Evolutionary conservation across 192 early-diverging fungal species (phyloP).

Genomic region (Linderina pennispora): DNA sequence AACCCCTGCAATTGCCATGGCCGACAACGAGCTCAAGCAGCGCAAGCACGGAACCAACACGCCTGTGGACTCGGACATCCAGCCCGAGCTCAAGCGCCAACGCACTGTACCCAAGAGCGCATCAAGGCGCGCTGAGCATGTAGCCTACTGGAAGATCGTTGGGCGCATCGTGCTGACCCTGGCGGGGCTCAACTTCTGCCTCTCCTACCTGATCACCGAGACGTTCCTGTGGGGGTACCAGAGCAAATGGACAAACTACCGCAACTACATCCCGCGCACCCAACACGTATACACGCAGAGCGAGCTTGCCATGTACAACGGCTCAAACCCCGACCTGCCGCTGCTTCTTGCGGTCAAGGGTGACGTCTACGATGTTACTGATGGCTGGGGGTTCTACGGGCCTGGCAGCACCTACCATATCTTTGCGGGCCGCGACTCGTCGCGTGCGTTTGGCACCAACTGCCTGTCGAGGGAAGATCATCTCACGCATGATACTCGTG

Average conservation of each 20-base stretch:
- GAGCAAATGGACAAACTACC: conserved; percentile 64
- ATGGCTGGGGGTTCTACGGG: conserved; percentile 73
- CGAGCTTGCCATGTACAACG: conserved; percentile 83
- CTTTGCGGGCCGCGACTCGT: conserved; percentile 89
- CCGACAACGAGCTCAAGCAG: conserved; percentile 17
- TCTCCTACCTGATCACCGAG: conserved; percentile 69
- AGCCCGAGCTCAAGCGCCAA: too few species aligned
- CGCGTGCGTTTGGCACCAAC: conserved; percentile 91
- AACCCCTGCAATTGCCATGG: too few species aligned
- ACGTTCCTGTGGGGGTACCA: conserved; percentile 69
- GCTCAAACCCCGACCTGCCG: conserved; percentile 68
- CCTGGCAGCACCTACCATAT: conserved; percentile 71
- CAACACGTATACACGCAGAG: conserved; percentile 63
- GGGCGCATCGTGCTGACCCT: conserved; percentile 21
- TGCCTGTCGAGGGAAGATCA: conserved; percentile 79
- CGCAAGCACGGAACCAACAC: neutral
- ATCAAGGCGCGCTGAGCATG: too few species aligned
- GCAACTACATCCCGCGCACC: conserved; percentile 62
- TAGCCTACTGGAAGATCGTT: conserved; percentile 37
- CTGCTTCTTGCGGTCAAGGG: conserved; percentile 90
- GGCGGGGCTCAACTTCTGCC: conserved; percentile 31
- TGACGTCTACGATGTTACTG: conserved; percentile 90
- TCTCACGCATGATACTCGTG: conserved; percentile 89
- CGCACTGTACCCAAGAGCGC: neutral
- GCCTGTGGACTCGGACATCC: too few species aligned